Percentiles rank a stretch among this genome's conserved stretches.
Conservation (phyloP, 1,139 yeast species). For the Blastobotrys petasosporus region DNA sequence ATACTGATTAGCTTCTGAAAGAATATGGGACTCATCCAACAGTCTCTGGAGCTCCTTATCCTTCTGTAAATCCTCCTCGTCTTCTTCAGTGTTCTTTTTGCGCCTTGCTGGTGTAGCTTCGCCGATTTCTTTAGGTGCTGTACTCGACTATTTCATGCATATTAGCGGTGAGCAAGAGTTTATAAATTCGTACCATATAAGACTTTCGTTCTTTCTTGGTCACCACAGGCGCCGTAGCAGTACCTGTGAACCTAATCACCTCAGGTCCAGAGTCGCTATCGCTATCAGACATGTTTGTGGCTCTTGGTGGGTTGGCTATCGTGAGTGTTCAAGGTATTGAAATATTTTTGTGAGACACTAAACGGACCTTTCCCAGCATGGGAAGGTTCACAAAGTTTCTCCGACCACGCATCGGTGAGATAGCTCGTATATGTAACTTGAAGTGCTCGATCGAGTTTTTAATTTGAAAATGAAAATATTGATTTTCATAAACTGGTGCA, state of each 20-base stretch:
- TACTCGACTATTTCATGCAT: slow-evolving; percentile 28
- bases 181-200: slow-evolving; percentile 28
- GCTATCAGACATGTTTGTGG: neutral
- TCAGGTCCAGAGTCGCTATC: slow-evolving; percentile 30
- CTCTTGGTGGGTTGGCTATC: neutral
- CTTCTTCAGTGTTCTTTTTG: slow-evolving; percentile 22
- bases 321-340: neutral
- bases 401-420: too few species aligned
- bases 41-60: slow-evolving; percentile 81
- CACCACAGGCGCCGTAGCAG: slow-evolving; percentile 32
- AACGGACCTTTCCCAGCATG: neutral
- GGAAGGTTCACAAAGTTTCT: neutral
- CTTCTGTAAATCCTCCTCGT: slow-evolving; percentile 47
- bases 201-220: slow-evolving; percentile 42
- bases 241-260: slow-evolving; percentile 44
- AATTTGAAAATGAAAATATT: too few species aligned
- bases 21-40: slow-evolving; percentile 76
- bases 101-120: slow-evolving; percentile 20
- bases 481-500: too few species aligned
- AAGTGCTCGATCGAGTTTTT: too few species aligned
- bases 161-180: neutral
- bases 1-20: slow-evolving; percentile 46
- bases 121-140: slow-evolving; percentile 36
- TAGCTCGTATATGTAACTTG: too few species aligned
- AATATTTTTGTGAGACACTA: neutral